Base-by-base conservation (phyloP, 345 rosid genomes). In the Aquilaria malaccensis region DNA sequence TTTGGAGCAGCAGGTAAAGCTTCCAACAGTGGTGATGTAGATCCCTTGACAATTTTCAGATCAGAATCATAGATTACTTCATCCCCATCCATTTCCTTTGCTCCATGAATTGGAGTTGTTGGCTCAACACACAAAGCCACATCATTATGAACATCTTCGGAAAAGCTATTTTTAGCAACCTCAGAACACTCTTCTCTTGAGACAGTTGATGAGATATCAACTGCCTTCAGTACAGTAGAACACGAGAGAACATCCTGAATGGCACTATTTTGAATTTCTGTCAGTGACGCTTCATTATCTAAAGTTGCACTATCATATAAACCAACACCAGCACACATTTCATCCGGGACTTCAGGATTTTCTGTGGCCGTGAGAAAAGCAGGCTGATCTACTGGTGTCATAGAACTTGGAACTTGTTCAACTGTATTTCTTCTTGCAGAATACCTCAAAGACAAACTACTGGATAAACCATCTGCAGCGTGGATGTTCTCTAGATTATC, bases 1-100 rank as follows among this genome's bases (percentile, higher is more conserved):
- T 31, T 65, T 51, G 62, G 45, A 63, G 64, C 67, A 65, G 77
- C 80, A 43, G 67, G 59, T 61, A 67, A 59, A 61, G 49, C 60
- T 69, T 64, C 80, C 45, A 63, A 52, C n/a, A 71, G 45, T 30
- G 63, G 50, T 15, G 49, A 53, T 57, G 50, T n/a, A 11, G 3
- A 30, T 30, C 62, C 69, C 57, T 32, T 60, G 50, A 49, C 69
- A 10, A 48, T 62, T 56, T 32, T 56, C 22, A 55, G 14, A 54
- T 61, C 3, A n/a, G 59, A 61, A 62, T 13, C 7, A 41, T 56
- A 49, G 29, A 61, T 60, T 46, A 33, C 59, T 55, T 66, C 65
- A 52, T 63, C 70, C 59, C 29, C 62, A 30, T 13, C 48, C 13
- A 66, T 49, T 31, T 11, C 22, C 43, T 31, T 13, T 32, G 62